Evolutionary conservation across 1,284 basidiomycete species (phyloP).

Genomic region (Ceratobasidium sp.): DNA sequence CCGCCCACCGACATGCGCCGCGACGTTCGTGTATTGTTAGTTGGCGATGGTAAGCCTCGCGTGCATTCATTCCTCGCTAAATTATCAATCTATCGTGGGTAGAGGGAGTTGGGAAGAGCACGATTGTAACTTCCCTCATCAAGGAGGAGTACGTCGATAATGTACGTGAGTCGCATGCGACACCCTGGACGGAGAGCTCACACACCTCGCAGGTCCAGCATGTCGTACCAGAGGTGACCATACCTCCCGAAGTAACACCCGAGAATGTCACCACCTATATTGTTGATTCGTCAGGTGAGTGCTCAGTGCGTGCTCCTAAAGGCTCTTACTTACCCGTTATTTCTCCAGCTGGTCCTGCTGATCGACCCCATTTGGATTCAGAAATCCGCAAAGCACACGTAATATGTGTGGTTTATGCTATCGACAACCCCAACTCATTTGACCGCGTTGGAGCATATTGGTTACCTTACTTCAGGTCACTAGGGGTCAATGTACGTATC

Average conservation of each 20-base stretch:
- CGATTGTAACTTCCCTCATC: slow-evolving; percentile 94
- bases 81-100: slow-evolving; percentile 13
- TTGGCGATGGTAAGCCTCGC: slow-evolving; percentile 49
- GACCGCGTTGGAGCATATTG: slow-evolving; percentile 98
- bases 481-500: slow-evolving; percentile 87
- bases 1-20: slow-evolving; percentile 45
- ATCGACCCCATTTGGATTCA: slow-evolving; percentile 89
- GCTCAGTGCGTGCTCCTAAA: neutral
- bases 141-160: slow-evolving; percentile 93
- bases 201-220: slow-evolving; percentile 78
- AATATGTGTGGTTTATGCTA: slow-evolving; percentile 97
- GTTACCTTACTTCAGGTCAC: slow-evolving; percentile 95
- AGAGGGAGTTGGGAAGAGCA: slow-evolving; percentile 67
- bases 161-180: slow-evolving; percentile 64
- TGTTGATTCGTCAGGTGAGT: slow-evolving; percentile 91
- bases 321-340: slow-evolving; percentile 48
- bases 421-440: slow-evolving; percentile 95
- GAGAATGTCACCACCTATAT: slow-evolving; percentile 97
- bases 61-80: neutral
- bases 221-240: slow-evolving; percentile 94
- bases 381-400: slow-evolving; percentile 98
- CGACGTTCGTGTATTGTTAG: slow-evolving; percentile 50
- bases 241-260: slow-evolving; percentile 94
- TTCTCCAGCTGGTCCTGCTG: slow-evolving; percentile 76
- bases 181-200: neutral